Conservation (phyloP, 164 flowering plant genomes). For the Sextonia rubra region DNA sequence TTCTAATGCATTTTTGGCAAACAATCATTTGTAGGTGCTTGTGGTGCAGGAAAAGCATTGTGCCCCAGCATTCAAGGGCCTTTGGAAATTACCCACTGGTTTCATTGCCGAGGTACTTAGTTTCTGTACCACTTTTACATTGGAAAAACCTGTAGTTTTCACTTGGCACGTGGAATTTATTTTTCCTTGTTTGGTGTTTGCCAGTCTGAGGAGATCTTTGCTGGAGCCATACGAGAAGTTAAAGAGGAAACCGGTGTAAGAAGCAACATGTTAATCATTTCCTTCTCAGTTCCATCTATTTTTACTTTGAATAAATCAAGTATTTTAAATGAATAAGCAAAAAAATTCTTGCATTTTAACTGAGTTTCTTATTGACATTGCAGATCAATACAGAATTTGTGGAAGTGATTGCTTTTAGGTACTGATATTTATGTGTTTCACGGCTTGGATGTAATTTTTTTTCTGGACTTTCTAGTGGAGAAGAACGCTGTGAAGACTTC, state of each 20-base stretch:
- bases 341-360: neutral
- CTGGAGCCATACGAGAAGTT: conserved; percentile 86
- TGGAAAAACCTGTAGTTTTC: neutral
- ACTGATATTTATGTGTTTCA: conserved; percentile 10
- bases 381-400: conserved; percentile 86
- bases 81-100: conserved; percentile 93
- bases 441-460: no score
- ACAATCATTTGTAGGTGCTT: conserved; percentile 47
- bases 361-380: conserved; percentile 8
- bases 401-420: conserved; percentile 93
- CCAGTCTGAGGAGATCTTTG: conserved; percentile 79
- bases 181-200: conserved; percentile 1
- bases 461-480: neutral
- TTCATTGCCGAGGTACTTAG: conserved; percentile 63
- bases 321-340: neutral
- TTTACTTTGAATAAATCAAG: neutral
- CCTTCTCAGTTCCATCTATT: neutral
- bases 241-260: conserved; percentile 96
- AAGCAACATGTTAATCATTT: neutral
- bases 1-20: neutral
- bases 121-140: neutral
- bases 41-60: conserved; percentile 87
- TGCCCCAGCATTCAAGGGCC: conserved; percentile 39
- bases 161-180: neutral
- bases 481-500: neutral